phyloP scores from a whole-genome alignment of 139 green algal genomes.

The Coccomyxa sp. region DNA sequence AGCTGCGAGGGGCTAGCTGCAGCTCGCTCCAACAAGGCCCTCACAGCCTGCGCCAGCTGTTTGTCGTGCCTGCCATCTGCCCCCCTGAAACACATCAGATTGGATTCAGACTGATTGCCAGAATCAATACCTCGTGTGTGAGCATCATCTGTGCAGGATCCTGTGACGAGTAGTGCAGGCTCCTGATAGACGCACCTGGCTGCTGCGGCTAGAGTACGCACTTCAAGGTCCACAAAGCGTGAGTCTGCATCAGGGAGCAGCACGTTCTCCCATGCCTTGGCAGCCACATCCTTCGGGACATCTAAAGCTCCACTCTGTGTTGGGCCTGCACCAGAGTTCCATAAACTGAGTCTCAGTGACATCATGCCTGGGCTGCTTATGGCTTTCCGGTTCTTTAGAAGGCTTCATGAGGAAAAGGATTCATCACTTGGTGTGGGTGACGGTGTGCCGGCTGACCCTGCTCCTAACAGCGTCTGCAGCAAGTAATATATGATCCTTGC shows the following conservation, averaged over 20 bases:
- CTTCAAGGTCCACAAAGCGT: neutral
- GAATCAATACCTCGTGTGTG: neutral
- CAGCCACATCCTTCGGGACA: neutral
- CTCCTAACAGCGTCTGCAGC: constrained; percentile 51
- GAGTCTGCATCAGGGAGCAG: neutral
- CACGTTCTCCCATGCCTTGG: neutral
- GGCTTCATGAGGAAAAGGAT: neutral
- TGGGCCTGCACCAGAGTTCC: neutral
- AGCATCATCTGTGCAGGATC: neutral
- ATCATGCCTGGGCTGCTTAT: neutral
- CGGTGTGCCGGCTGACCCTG: constrained; percentile 55
- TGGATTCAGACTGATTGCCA: neutral
- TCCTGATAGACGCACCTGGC: constrained; percentile 2
- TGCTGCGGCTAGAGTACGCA: constrained; percentile 14
- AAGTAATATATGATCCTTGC: constrained; percentile 52
- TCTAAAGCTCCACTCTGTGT: neutral
- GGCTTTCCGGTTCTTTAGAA: neutral
- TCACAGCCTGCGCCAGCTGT: constrained; percentile 7
- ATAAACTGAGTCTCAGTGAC: neutral
- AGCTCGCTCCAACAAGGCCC: constrained; percentile 2
- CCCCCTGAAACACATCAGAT: neutral
- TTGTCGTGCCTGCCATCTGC: constrained; percentile 15
- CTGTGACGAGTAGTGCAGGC: neutral
- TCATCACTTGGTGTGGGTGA: constrained; percentile 7
- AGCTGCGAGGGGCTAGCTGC: neutral